Evolutionary conservation across 2,329 filamentous ascomycete genomes (phyloP).

Genomic region (Diplodia seriata): DNA sequence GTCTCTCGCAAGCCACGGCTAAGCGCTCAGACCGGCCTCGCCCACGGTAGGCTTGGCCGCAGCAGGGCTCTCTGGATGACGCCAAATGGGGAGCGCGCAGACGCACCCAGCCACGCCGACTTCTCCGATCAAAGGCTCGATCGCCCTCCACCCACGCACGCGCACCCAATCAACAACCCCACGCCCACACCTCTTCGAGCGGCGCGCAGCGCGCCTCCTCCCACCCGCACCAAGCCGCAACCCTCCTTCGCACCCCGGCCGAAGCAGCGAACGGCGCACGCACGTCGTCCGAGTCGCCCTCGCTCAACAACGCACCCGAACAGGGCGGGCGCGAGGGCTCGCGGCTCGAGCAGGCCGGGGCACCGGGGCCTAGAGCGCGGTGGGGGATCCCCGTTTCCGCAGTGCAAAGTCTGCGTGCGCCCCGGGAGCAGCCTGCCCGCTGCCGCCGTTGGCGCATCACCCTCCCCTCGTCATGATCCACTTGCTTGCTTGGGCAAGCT

Average conservation of each 20-base stretch:
- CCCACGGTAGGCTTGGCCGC: slow-evolving; percentile 10
- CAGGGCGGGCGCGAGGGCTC: not conserved
- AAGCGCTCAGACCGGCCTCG: slow-evolving; percentile 21
- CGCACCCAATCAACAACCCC: slow-evolving; percentile 18
- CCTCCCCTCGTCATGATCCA: slow-evolving; percentile 10
- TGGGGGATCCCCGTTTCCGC: slow-evolving; percentile 23
- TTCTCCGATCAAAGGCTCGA: slow-evolving; percentile 29
- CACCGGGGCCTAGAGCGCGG: slow-evolving; percentile 21
- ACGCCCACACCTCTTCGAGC: slow-evolving; percentile 12
- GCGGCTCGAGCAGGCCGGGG: not conserved
- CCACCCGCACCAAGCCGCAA: slow-evolving; percentile 11
- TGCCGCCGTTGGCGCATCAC: slow-evolving; percentile 31
- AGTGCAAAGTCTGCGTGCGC: slow-evolving; percentile 15
- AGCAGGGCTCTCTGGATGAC: slow-evolving; percentile 23
- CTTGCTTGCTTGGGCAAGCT: slow-evolving; percentile 23
- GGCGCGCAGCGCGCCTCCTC: slow-evolving; percentile 24
- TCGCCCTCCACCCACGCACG: slow-evolving; percentile 16
- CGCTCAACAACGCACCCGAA: not conserved
- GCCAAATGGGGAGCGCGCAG: slow-evolving; percentile 26
- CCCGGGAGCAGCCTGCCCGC: slow-evolving; percentile 22
- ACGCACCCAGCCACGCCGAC: slow-evolving; percentile 26
- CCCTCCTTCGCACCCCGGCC: slow-evolving; percentile 5
- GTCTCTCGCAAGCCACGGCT: slow-evolving; percentile 26
- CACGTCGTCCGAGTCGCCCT: not conserved
- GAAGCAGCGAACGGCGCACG: slow-evolving; percentile 11